Conservation (phyloP, 2,329 filamentous ascomycete genomes). For the Ophiostoma populinum region DNA sequence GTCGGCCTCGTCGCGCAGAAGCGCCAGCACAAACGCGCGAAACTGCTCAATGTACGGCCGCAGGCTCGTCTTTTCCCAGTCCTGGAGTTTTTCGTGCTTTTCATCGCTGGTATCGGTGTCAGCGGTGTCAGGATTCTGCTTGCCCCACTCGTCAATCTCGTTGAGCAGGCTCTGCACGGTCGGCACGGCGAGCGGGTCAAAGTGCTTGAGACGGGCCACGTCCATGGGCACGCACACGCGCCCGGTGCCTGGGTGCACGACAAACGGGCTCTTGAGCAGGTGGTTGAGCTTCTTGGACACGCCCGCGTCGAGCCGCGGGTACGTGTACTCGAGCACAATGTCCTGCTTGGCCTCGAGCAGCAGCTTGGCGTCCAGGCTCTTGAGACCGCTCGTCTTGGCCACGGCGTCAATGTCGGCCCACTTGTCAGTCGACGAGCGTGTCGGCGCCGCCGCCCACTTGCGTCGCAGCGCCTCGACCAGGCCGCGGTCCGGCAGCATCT, state of each 20-base stretch:
- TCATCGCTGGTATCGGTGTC: constrained; percentile 17
- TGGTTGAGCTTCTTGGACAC: constrained; percentile 97
- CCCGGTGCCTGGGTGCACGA: constrained; percentile 87
- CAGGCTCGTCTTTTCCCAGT: constrained; percentile 95
- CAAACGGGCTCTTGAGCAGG: constrained; percentile 91
- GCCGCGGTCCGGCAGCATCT: constrained; percentile 65
- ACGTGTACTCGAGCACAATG: constrained; percentile 92
- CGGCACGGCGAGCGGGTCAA: constrained; percentile 77
- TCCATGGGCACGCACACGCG: constrained; percentile 94
- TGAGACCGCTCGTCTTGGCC: constrained; percentile 59
- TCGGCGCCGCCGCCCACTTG: constrained; percentile 80
- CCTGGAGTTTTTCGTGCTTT: constrained; percentile 33
- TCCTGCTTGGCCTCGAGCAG: constrained; percentile 87
- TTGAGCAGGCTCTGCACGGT: constrained; percentile 66
- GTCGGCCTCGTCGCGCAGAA: constrained; percentile 61
- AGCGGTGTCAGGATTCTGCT: no score
- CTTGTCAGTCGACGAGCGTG: constrained; percentile 60
- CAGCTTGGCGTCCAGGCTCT: constrained; percentile 52
- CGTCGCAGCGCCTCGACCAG: constrained; percentile 65
- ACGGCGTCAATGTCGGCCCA: constrained; percentile 88
- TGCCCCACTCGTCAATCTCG: constrained; percentile 54
- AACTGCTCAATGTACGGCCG: constrained; percentile 90
- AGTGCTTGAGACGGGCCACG: constrained; percentile 51
- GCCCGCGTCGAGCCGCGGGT: constrained; percentile 89
- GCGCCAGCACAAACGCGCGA: constrained; percentile 55